A percentile compares a stretch with the other conserved stretches of the same genome.
phyloP scores from a whole-genome alignment of 1,284 basidiomycete species.

The Naganishia liquefaciens region DNA sequence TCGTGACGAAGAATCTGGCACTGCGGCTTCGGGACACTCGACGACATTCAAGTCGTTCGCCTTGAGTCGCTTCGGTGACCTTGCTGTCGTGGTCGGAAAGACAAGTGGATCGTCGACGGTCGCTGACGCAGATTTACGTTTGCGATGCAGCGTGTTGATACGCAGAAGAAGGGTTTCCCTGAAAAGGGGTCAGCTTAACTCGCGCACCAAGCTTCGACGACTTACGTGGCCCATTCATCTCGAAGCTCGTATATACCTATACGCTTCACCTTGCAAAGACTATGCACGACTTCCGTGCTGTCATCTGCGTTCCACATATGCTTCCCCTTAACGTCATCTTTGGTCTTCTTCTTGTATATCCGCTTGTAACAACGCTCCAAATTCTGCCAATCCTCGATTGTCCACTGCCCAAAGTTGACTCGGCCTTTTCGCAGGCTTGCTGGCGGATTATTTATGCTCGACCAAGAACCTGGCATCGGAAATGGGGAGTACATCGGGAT shows the following conservation, averaged over 20 bases:
- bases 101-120: background rate
- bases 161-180: conserved; percentile 20
- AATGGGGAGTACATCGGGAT: conserved; percentile 17
- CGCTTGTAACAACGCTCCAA: conserved; percentile 25
- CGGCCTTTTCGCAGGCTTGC: background rate
- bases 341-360: conserved; percentile 14
- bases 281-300: conserved; percentile 14
- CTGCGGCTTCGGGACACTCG: background rate
- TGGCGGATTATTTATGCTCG: background rate
- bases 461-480: conserved; percentile 25
- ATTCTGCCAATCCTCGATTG: conserved; percentile 23
- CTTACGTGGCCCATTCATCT: conserved; percentile 20
- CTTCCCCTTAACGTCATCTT: background rate
- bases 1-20: background rate
- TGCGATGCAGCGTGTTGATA: conserved; percentile 21
- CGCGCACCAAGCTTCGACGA: background rate
- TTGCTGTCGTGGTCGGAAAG: background rate
- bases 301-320: conserved; percentile 8
- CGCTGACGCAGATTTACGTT: conserved; percentile 3
- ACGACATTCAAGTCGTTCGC: conserved; percentile 8
- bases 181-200: background rate
- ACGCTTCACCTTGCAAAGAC: conserved; percentile 14
- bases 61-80: conserved; percentile 21
- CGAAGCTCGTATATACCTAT: conserved; percentile 1
- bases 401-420: conserved; percentile 15